Base-by-base conservation (phyloP, 2,329 filamentous ascomycete genomes). In the Neophaeococcomyces mojaviensis region DNA sequence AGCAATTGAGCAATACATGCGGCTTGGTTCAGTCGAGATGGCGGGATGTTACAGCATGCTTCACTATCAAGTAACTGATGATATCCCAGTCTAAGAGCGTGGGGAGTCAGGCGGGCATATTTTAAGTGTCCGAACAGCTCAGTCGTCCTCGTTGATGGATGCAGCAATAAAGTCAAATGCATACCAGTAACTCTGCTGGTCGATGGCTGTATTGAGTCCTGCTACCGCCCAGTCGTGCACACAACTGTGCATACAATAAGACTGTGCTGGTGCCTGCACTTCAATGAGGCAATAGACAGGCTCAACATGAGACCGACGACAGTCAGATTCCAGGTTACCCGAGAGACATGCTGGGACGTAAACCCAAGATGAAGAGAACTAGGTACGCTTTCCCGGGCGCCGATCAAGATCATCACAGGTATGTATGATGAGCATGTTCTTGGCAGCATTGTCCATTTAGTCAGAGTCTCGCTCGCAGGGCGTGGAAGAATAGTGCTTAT, bases 201-300 rank as follows among this genome's bases (percentile, higher is more conserved):
- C 36, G 10, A 43, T 32, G 5, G 12, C 18, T 12, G 45, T 12
- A 22, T 53, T 55, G 16, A 55, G 40, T 10, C n/a, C 24, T 12
- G 22, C 16, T 20, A 55, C 22, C 30, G 44, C 48, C 50, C 50
- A 55, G 33, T 49, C 50, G 37, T 55, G 52, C 8, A 55, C 46
- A 43, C 52, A 55, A 15, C 19, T 45, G 33, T 55, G 48, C 19
- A 55, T 42, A 16, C 50, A 47, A 13, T 46, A 53, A 12, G 39
- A 49, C n/a, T 19, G 22, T 9, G 32, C 20, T 32, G 6, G 8
- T 7, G 15, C 12, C 10, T 51, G 37, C 9, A 34, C 38, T 36
- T 55, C 48, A 6, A 53, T 18, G 33, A 55, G 39, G 31, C 45
- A 48, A 31, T 51, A 51, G 12, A 37, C 33, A 3, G 26, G 30